These are phyloP conservation scores for Psilocybe cubensis DNA, from an alignment of 768 basidiomycete species.

Conservation along the genomic window DNA sequence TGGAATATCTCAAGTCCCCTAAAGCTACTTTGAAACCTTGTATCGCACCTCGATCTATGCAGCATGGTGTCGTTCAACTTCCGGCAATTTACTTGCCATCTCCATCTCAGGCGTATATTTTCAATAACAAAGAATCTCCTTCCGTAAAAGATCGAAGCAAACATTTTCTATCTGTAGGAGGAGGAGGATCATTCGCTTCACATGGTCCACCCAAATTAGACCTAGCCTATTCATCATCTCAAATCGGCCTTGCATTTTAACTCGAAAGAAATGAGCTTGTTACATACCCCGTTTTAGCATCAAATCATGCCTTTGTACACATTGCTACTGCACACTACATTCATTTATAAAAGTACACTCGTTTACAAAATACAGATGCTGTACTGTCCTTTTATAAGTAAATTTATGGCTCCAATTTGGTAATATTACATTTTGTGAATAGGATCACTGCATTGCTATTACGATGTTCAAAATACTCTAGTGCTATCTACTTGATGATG, in stretches of 20 bases:
- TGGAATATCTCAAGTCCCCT: slow-evolving; percentile 2
- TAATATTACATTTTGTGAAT: no score
- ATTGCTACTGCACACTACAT: no score
- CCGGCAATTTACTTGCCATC: slow-evolving; percentile 2
- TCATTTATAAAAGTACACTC: no score
- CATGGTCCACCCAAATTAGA: not conserved
- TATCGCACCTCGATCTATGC: not conserved
- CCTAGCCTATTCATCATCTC: not conserved
- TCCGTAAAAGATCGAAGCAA: not conserved
- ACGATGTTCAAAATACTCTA: no score
- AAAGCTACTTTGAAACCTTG: not conserved
- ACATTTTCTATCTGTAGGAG: not conserved
- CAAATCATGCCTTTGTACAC: no score
- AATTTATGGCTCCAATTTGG: no score
- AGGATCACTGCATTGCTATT: no score
- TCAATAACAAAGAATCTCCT: not conserved
- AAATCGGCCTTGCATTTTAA: slow-evolving; percentile 12
- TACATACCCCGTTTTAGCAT: no score
- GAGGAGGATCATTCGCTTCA: not conserved
- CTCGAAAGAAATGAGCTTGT: no score
- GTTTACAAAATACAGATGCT: no score
- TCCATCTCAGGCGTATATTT: not conserved
- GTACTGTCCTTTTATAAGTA: no score
- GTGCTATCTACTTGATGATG: not conserved
- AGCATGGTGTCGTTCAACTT: not conserved